Base-by-base conservation (phyloP, 345 rosid genomes). In the Gynandropsis gynandra region DNA sequence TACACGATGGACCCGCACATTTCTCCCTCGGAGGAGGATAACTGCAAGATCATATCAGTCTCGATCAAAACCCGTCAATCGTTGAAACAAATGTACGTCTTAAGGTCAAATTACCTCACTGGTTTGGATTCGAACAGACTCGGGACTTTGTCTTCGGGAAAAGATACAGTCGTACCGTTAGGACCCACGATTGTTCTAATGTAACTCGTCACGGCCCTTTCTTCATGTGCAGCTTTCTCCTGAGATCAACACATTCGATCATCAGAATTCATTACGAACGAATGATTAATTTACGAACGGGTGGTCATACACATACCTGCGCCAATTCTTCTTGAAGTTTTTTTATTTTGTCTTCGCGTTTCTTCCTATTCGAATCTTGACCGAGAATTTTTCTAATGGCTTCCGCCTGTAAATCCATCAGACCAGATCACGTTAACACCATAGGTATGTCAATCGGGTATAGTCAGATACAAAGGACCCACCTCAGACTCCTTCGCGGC, bases 331-430 rank as follows among this genome's bases (percentile, higher is more conserved):
- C 95, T 46, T 59, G 94, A 16, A 84, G 87, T 66, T 75, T 85
- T 66, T 85, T 87, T 0, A 63, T 76, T 72, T 87, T 81, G 38
- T 76, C 90, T 68, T 83, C 96, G 41, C 85, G 81, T 61, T 85
- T 93, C 88, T 83, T 85, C 74, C 95, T 68, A 67, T 56, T 74
- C 9, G 99, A 88, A 72, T 85, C 95, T 72, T 88, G 97, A 43
- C 97, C 95, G 8, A 88, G 97, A 59, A 93, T 88, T 80, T 88
- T 93, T 50, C 83, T 72, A 21, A 88, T 88, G 53, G 97, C 98
- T 69, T 80, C 95, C 34, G 80, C 94, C 99, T 92, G 67, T 47
- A 62, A 52, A 61, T 47, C 16, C 20, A n/a, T n/a, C n/a, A 31
- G 42, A 32, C 50, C 29, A 18, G 52, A 49, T 51, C 58, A 60